phyloP scores from a whole-genome alignment of 768 basidiomycete species.

The Sporobolomyces roseus region DNA sequence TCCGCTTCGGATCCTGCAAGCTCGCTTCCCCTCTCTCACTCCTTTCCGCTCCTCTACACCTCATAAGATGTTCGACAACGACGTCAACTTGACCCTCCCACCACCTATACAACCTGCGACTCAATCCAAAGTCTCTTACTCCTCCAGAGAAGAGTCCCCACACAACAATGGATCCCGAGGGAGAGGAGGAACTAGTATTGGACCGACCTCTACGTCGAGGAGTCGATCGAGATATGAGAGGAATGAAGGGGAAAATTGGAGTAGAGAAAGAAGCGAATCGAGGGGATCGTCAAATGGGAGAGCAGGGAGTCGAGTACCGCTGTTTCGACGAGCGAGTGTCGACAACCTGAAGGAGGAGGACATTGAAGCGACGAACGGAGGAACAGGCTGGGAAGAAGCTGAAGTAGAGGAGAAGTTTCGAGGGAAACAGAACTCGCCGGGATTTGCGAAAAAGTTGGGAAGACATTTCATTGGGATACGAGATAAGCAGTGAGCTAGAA shows the following conservation, averaged over 20 bases:
- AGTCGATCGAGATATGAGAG: background rate
- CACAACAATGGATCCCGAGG: background rate
- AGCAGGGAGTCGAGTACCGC: constrained; percentile 21
- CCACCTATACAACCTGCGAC: background rate
- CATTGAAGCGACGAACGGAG: background rate
- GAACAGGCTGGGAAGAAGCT: background rate
- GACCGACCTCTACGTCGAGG: background rate
- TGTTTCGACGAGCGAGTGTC: background rate
- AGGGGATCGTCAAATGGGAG: background rate
- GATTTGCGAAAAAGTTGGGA: background rate
- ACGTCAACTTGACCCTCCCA: background rate
- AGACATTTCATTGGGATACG: constrained; percentile 30
- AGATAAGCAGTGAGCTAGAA: constrained; percentile 9
- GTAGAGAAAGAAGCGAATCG: background rate
- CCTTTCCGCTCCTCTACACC: no score
- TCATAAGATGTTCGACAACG: no score
- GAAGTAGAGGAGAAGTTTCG: background rate
- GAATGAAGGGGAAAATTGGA: constrained; percentile 1
- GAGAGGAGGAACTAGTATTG: background rate
- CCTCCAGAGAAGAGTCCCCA: background rate
- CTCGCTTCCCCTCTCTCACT: no score
- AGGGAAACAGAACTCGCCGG: background rate
- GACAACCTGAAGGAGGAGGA: background rate
- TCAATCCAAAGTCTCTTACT: background rate
- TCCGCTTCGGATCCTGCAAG: no score